phyloP scores from a whole-genome alignment of 1,284 basidiomycete species.

The Rhodotorula sp. region DNA sequence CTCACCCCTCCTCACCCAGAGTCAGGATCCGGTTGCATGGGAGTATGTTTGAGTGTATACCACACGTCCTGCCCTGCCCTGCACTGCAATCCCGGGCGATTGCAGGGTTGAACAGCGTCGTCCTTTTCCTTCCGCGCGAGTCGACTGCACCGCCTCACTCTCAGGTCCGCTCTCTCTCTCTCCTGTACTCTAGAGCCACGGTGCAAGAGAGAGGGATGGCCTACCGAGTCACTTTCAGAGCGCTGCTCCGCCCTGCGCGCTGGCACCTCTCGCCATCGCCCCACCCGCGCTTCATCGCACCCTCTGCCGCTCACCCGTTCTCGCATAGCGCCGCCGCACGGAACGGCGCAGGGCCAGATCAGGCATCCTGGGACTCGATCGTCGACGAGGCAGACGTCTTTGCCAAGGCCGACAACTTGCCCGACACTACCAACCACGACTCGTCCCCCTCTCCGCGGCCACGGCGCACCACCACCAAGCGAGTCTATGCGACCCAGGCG shows the following conservation, averaged over 20 bases:
- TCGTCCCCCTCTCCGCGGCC: neutral
- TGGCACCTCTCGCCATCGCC: neutral
- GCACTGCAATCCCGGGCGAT: too few species aligned
- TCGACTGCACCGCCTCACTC: neutral
- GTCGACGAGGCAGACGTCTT: neutral
- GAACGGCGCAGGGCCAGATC: neutral
- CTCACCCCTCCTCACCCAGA: too few species aligned
- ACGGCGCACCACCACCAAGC: too few species aligned
- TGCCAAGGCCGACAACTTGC: neutral
- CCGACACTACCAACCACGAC: neutral
- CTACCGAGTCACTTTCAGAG: too few species aligned
- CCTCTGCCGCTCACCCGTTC: neutral
- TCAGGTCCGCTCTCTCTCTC: neutral
- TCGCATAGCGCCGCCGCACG: neutral
- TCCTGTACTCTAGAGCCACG: too few species aligned
- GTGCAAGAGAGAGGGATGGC: neutral
- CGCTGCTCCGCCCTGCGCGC: neutral
- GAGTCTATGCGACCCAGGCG: too few species aligned
- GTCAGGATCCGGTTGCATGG: too few species aligned
- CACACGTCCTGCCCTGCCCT: too few species aligned
- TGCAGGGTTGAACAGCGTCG: too few species aligned
- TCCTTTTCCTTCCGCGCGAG: too few species aligned
- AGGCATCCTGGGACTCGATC: constrained; percentile 6
- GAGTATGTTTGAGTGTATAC: too few species aligned
- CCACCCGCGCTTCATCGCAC: neutral